Evolutionary conservation across 139 green algal species (phyloP).

Genomic region (Asterochloris sp.): DNA sequence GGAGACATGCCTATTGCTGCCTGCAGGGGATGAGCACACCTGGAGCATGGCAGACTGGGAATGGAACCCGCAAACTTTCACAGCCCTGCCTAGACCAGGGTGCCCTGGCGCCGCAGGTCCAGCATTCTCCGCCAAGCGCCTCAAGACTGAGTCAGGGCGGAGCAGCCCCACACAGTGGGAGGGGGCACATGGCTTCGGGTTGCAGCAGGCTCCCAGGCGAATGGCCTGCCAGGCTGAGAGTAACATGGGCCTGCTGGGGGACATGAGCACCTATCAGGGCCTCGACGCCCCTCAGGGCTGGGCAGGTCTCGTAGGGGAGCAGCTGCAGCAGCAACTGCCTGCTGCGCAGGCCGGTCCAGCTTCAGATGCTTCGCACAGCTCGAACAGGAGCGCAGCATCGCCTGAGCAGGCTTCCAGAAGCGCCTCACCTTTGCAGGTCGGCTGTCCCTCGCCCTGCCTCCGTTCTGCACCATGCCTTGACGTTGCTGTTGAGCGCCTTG

Average conservation of each 20-base stretch:
- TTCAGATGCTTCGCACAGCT: background rate
- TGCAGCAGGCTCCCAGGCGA: background rate
- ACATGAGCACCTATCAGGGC: too few species aligned
- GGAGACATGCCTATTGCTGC: too few species aligned
- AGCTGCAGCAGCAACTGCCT: background rate
- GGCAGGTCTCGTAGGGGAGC: background rate
- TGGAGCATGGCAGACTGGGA: slow-evolving; percentile 56
- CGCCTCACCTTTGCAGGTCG: background rate
- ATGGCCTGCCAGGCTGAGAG: background rate
- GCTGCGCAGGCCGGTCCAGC: background rate
- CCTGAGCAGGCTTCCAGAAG: background rate
- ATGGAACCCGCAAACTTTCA: slow-evolving; percentile 45
- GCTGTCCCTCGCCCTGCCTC: too few species aligned
- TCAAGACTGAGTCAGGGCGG: background rate
- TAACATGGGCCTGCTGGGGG: background rate
- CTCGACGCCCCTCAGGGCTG: background rate
- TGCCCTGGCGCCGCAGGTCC: too few species aligned
- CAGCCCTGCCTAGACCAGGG: slow-evolving; percentile 34
- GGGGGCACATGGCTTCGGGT: background rate
- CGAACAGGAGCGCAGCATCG: background rate
- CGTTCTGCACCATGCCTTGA: background rate
- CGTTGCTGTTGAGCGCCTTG: background rate
- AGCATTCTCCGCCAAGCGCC: background rate
- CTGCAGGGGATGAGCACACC: slow-evolving; percentile 52
- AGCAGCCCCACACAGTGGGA: background rate